Conservation (phyloP, 768 basidiomycete species). For the Suillus weaverae region DNA sequence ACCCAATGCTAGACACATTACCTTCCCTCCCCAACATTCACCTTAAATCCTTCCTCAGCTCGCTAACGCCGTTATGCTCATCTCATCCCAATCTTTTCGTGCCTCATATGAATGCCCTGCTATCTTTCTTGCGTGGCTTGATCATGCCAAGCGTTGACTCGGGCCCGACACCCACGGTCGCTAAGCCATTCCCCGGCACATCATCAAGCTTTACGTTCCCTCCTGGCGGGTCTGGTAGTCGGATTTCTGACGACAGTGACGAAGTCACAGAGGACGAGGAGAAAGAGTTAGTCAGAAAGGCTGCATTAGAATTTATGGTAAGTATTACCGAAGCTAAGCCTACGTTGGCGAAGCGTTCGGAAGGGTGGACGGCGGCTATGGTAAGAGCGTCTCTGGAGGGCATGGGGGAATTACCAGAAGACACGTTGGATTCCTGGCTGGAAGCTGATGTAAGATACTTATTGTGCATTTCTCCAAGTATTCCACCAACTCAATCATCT, state of each 20-base stretch:
- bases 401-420: conserved; percentile 76
- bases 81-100: conserved; percentile 72
- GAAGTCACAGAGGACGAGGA: conserved; percentile 59
- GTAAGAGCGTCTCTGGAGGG: conserved; percentile 80
- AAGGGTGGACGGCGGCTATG: conserved; percentile 69
- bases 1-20: conserved; percentile 75
- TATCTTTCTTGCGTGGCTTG: conserved; percentile 69
- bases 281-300: conserved; percentile 64
- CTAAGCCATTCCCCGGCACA: conserved; percentile 42
- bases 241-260: conserved; percentile 30
- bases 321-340: conserved; percentile 75
- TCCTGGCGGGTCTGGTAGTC: conserved; percentile 32
- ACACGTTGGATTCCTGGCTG: conserved; percentile 59
- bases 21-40: conserved; percentile 54
- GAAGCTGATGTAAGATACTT: conserved; percentile 63
- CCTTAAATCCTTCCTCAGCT: conserved; percentile 64
- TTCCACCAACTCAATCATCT: conserved; percentile 3
- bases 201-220: conserved; percentile 42
- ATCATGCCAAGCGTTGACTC: conserved; percentile 64
- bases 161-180: conserved; percentile 53
- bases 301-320: conserved; percentile 82
- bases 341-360: conserved; percentile 62
- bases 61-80: conserved; percentile 69
- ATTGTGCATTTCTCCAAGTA: neutral
- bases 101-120: conserved; percentile 65